A percentile compares a stretch with the other conserved stretches of the same genome.
Conservation (phyloP, 257 asterid species). For the Nicotiana attenuata region DNA sequence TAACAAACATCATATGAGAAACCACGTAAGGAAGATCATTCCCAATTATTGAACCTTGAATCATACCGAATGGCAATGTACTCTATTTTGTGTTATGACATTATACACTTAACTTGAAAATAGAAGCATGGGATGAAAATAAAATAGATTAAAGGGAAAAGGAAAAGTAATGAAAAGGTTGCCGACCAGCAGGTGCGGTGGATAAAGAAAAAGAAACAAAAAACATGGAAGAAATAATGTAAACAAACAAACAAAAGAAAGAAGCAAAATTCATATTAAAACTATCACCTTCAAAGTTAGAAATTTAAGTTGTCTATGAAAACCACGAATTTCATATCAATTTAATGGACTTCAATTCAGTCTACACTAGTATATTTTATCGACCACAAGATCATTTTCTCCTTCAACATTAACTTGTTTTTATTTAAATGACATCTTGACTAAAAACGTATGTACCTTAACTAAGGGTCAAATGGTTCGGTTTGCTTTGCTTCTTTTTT, state of each 20-base stretch:
- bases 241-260: neutral
- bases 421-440: neutral
- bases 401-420: neutral
- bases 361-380: neutral
- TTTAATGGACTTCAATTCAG: neutral
- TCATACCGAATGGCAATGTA: no score
- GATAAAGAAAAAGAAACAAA: no score
- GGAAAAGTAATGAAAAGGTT: neutral
- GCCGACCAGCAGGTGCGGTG: neutral
- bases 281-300: neutral
- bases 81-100: no score
- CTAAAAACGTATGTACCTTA: no score
- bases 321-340: neutral
- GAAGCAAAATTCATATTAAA: neutral
- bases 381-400: neutral
- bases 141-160: no score
- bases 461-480: no score
- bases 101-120: no score
- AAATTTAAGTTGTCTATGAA: neutral
- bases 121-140: no score
- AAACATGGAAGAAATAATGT: neutral
- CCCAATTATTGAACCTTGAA: no score
- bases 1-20: no score
- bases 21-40: no score
- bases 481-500: no score